Conservation (phyloP, 2,329 filamentous ascomycete genomes). For the Phyllosticta capitalensis region DNA sequence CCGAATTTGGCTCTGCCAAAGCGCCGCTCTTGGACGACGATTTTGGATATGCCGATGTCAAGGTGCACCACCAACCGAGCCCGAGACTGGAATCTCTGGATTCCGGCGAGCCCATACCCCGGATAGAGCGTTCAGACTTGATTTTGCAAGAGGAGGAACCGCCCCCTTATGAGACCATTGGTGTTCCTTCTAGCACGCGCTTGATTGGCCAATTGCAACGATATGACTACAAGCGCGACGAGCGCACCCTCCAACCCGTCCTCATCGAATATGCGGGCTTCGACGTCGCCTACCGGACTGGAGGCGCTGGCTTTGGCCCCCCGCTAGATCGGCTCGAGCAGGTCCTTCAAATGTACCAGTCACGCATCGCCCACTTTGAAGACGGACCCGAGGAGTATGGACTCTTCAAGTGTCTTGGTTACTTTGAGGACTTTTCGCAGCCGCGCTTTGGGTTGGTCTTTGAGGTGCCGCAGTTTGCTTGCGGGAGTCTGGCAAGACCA, state of each 20-base stretch:
- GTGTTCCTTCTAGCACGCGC: conserved; percentile 34
- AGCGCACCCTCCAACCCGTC: conserved; percentile 41
- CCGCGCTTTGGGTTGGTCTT: conserved; percentile 64
- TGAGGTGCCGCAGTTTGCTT: conserved; percentile 51
- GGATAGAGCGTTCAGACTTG: conserved; percentile 34
- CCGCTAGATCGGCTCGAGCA: conserved; percentile 36
- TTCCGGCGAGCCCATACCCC: conserved; percentile 23
- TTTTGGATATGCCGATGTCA: not conserved
- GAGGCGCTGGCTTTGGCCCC: conserved; percentile 32
- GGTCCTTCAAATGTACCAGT: conserved; percentile 25
- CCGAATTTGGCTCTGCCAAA: not conserved
- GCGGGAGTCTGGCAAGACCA: conserved; percentile 44
- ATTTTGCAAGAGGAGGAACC: conserved; percentile 38
- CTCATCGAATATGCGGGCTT: conserved; percentile 60
- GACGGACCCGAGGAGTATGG: conserved; percentile 25
- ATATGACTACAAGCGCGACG: conserved; percentile 23
- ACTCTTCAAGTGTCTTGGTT: conserved; percentile 52
- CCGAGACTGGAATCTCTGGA: not conserved
- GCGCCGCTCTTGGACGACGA: conserved; percentile 3
- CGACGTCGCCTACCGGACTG: conserved; percentile 38
- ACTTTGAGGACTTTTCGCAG: conserved; percentile 66
- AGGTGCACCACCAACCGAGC: conserved; percentile 18
- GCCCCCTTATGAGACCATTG: conserved; percentile 40
- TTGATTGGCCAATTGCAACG: conserved; percentile 36
- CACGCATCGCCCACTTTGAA: conserved; percentile 5